Evolutionary conservation across 805 yeast genomes (phyloP).

Genomic region (Trichomonascus vanleenenianus): DNA sequence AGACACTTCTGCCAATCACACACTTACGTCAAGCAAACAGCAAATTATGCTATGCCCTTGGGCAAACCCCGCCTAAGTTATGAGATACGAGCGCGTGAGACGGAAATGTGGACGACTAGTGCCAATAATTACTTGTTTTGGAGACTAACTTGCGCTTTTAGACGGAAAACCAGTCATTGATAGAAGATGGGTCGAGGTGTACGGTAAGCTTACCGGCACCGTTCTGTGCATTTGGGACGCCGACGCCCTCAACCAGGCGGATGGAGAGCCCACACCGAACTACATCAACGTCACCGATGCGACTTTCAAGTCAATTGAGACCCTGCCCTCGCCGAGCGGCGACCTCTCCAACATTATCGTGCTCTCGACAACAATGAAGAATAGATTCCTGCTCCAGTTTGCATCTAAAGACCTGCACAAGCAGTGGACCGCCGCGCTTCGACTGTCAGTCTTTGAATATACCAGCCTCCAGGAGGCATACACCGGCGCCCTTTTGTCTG

Average conservation of each 20-base stretch:
- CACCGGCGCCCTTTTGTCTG: constrained; percentile 87
- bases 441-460: constrained; percentile 75
- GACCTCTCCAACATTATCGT: constrained; percentile 70
- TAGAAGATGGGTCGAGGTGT: constrained; percentile 86
- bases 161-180: constrained; percentile 79
- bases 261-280: constrained; percentile 60
- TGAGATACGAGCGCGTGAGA: too few species aligned
- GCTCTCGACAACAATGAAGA: constrained; percentile 88
- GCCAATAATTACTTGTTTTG: background rate
- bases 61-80: too few species aligned
- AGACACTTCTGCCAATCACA: too few species aligned
- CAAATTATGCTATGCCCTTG: too few species aligned
- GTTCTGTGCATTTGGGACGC: constrained; percentile 88
- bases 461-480: constrained; percentile 87
- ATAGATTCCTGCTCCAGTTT: constrained; percentile 77
- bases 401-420: constrained; percentile 54
- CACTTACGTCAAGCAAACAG: too few species aligned
- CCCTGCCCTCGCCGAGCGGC: constrained; percentile 57
- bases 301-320: constrained; percentile 61
- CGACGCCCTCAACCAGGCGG: constrained; percentile 42
- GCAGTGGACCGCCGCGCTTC: constrained; percentile 76
- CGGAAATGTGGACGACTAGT: too few species aligned
- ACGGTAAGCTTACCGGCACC: constrained; percentile 83
- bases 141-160: constrained; percentile 1
- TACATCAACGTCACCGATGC: constrained; percentile 91